These are phyloP conservation scores for Nicotiana obtusifolia DNA, from an alignment of 257 asterid genomes.

Conservation along the genomic window DNA sequence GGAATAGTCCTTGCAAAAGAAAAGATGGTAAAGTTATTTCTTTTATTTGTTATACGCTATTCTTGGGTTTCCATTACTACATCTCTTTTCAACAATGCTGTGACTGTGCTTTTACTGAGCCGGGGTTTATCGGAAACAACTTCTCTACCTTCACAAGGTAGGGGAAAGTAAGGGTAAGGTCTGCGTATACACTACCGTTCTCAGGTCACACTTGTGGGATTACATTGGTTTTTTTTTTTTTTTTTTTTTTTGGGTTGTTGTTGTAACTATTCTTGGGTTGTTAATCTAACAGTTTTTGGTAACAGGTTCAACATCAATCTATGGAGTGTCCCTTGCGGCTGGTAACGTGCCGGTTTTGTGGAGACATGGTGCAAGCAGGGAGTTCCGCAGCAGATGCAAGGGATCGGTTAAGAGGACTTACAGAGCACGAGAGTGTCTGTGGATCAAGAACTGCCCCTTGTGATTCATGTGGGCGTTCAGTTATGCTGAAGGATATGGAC, in stretches of 20 bases:
- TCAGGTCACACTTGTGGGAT: background rate
- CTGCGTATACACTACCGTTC: no score
- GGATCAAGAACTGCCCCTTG: constrained; percentile 97
- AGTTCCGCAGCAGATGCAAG: constrained; percentile 64
- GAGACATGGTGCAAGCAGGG: constrained; percentile 98
- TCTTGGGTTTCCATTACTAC: no score
- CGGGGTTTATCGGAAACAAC: no score
- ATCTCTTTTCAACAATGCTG: no score
- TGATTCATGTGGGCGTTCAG: constrained; percentile 92
- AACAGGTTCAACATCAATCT: constrained; percentile 85
- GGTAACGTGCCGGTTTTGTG: constrained; percentile 81
- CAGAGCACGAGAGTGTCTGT: constrained; percentile 86
- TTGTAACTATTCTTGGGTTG: background rate
- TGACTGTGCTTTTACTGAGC: no score
- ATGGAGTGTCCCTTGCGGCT: constrained; percentile 69
- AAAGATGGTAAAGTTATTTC: constrained; percentile 56
- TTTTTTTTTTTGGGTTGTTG: background rate
- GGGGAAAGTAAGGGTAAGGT: no score
- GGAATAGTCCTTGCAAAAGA: constrained; percentile 85
- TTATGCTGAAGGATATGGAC: constrained; percentile 97
- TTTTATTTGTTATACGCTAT: background rate
- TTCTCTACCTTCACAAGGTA: no score
- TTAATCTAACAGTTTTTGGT: background rate
- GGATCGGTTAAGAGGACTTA: constrained; percentile 75
- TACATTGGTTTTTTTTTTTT: background rate